Percentiles rank a stretch among this genome's conserved stretches.
Conservation (phyloP, 2,329 filamentous ascomycete species). For the Botryotinia globosa region DNA sequence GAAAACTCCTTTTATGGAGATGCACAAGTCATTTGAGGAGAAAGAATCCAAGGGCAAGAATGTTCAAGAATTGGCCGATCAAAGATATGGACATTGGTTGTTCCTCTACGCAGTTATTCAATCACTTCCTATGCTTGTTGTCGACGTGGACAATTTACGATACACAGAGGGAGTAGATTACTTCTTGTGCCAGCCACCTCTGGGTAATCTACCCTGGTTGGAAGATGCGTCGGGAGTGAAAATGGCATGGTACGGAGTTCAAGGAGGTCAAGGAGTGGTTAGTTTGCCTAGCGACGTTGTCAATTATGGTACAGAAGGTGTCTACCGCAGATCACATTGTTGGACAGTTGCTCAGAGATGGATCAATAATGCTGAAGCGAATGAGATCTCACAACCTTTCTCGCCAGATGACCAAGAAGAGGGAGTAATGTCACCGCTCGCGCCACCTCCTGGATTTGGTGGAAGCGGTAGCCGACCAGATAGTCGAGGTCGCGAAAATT, state of each 20-base stretch:
- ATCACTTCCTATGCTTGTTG: constrained; percentile 71
- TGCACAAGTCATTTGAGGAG: constrained; percentile 69
- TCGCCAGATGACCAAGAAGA: not conserved
- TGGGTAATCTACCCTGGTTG: constrained; percentile 71
- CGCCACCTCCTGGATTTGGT: constrained; percentile 34
- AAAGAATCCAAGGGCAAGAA: constrained; percentile 63
- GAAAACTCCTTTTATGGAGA: constrained; percentile 61
- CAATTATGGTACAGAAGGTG: constrained; percentile 60
- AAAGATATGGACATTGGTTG: constrained; percentile 75
- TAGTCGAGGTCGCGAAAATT: constrained; percentile 23
- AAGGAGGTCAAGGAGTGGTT: constrained; percentile 62
- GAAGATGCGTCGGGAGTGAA: constrained; percentile 57
- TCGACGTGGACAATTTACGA: constrained; percentile 69
- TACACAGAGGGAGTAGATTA: constrained; percentile 74
- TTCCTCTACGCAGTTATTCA: constrained; percentile 79
- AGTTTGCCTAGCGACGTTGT: constrained; percentile 61
- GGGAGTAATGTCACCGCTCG: constrained; percentile 27
- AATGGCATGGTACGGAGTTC: constrained; percentile 72
- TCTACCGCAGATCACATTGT: constrained; percentile 67
- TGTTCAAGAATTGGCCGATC: constrained; percentile 65
- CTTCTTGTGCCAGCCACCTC: constrained; percentile 74
- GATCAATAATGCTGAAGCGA: constrained; percentile 35
- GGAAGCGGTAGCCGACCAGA: constrained; percentile 26
- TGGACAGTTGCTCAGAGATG: constrained; percentile 64
- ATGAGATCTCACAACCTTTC: not conserved